Base-by-base conservation (phyloP, 805 yeast species). In the Dipodascopsis uninucleata region DNA sequence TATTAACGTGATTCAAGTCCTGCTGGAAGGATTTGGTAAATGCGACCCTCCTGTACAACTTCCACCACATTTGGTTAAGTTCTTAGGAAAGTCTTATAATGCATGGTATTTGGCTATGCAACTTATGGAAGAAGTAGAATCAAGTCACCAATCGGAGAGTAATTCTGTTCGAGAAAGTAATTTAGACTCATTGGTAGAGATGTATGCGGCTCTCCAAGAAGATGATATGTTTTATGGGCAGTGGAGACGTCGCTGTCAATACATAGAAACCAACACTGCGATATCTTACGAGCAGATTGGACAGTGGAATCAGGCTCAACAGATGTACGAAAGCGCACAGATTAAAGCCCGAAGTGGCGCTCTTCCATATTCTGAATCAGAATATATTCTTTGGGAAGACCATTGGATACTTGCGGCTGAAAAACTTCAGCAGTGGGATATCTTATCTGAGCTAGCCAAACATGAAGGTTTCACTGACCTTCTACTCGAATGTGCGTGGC, bases 391-490 rank as follows among this genome's bases (percentile, higher is more conserved):
- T 26, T 93, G 99, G 99, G 98, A 94, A 67, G 98, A 93, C 61
- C 94, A 89, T 59, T 93, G 99, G 99, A 88, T 93, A 45, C 68
- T 85, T 29, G 89, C 98, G 70, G 96, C 98, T 2, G 97, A 93
- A 61, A 90, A 90, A 63, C 70, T 93, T 31, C 98, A 93, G 61
- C 97, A 93, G 55, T 93, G 99, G 99, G 98, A 93, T 61, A 82
- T 93, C 37, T 71, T 93, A 47, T 90, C 98, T 0, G 99, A 93
- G 59, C 71, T 94, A 24, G 97, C 98, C 2, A 88, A 90, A 58
- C 97, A 94, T 60, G 99, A 94, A 70, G 97, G 97, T 0, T 94
- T 90, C 62, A 88, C 97, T 0, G 98, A 93, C 60, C 71, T 93
- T 53, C 68, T 94, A 21, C 71, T 93, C n/a, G 99, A 93, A 64